Base-by-base conservation (phyloP, 225 moss, liverwort and hornwort species). In the Pseudisothecium myosuroides region DNA sequence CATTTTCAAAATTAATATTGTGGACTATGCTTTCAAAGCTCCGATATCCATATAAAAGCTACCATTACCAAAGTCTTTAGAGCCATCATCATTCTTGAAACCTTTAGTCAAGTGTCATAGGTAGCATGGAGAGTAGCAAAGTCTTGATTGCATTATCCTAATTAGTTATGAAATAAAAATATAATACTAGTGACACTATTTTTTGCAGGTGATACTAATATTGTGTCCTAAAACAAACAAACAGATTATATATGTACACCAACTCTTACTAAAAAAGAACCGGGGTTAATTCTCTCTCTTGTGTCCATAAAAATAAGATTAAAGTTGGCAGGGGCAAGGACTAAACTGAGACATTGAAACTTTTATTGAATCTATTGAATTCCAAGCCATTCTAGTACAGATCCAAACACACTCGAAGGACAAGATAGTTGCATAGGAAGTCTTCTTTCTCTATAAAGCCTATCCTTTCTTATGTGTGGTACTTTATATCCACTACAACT, bases 61-160 rank as follows among this genome's bases (percentile, higher is more conserved):
- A 68, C 20, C n/a, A n/a, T 21, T 22, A n/a, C 12, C 12, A 22
- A 22, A 68, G 3, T 22, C n/a, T 22, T 21, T 21, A 67, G 37
- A 17, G 11, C 0, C 2, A 0, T 2, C 37, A 21, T 2, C 0
- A 4, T 37, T 37, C 1, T 2, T 5, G 0, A 21, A 67, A 67
- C 12, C 21, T 22, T 1, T 1, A 67, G 0, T 11, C 10, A 5
- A 3, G 6, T 2, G 5, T 67, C 20, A 67, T 1, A 0, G 0
- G 21, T 67, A 67, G 37, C 12, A 3, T 1, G 2, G 0, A 37
- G 10, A 67, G 2, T 67, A 67, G 9, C 2, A 0, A 2, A 67
- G 18, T 1, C 6, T 3, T 37, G n/a, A 6, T 12, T 37, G 5
- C n/a, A 67, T 67, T 21, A 4, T 37, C 19, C 4, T 67, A 37